Evolutionary conservation across 192 early-diverging fungal genomes (phyloP).

Genomic region (Gonapodya prolifera): DNA sequence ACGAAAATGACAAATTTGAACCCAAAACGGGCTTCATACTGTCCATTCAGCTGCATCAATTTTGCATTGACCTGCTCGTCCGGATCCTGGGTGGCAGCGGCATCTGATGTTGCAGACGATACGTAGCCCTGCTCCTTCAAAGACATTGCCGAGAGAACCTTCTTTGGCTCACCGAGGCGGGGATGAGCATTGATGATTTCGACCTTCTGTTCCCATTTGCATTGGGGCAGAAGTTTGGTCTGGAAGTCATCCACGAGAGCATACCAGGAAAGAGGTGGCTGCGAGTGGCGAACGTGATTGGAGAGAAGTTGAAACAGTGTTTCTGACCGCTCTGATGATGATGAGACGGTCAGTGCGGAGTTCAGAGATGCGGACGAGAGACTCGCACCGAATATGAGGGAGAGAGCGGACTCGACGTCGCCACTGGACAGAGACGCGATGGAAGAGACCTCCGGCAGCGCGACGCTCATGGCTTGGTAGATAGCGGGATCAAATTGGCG

Average conservation of each 20-base stretch:
- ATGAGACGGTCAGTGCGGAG: no score
- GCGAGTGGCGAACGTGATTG: background rate
- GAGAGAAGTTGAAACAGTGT: background rate
- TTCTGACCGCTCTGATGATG: background rate
- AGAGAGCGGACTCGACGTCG: background rate
- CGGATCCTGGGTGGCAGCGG: constrained; percentile 26
- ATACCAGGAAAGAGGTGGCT: background rate
- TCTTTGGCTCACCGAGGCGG: constrained; percentile 63
- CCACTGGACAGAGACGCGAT: background rate
- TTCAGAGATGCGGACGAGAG: no score
- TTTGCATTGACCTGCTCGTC: constrained; percentile 40
- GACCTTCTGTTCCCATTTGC: constrained; percentile 40
- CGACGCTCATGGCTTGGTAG: no score
- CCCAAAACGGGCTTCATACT: constrained; percentile 62
- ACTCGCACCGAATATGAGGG: background rate
- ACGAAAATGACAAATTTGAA: constrained; percentile 81
- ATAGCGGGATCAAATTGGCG: no score
- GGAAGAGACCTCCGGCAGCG: background rate
- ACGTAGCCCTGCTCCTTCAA: constrained; percentile 58
- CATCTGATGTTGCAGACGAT: constrained; percentile 16
- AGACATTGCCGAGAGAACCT: constrained; percentile 56
- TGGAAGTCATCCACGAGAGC: background rate
- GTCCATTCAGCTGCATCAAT: constrained; percentile 45
- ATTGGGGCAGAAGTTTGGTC: background rate
- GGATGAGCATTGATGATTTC: constrained; percentile 83